phyloP scores from a whole-genome alignment of 2,329 filamentous ascomycete genomes.

The Apiospora koreana region DNA sequence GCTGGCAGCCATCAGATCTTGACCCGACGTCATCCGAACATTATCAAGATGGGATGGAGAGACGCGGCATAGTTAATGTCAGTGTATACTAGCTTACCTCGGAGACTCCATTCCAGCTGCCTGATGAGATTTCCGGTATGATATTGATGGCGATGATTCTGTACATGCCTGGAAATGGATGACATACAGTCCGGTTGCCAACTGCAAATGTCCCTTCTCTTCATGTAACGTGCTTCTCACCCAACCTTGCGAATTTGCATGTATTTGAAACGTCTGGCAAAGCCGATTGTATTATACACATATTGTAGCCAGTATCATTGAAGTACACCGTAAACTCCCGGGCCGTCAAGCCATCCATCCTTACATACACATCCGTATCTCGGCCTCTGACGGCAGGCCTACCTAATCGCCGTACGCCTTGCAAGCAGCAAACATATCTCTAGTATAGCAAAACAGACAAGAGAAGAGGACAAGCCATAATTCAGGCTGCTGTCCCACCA shows the following conservation, averaged over 20 bases:
- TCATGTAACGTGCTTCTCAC: too few relatives aligned
- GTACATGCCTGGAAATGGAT: too few relatives aligned
- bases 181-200: too few relatives aligned
- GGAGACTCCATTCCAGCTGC: too few relatives aligned
- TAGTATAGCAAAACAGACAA: neutral
- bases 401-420: neutral
- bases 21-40: neutral
- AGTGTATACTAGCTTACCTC: too few relatives aligned
- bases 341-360: neutral
- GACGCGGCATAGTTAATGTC: too few relatives aligned
- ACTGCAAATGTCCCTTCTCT: too few relatives aligned
- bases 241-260: too few relatives aligned
- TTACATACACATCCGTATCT: neutral
- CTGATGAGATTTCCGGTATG: too few relatives aligned
- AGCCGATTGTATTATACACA: neutral
- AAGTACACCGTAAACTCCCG: neutral
- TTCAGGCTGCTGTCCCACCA: neutral
- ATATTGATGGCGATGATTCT: too few relatives aligned
- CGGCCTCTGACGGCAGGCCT: neutral
- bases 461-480: neutral
- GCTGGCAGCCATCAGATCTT: too few relatives aligned
- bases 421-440: neutral
- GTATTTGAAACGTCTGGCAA: neutral
- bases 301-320: neutral
- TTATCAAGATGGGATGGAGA: neutral